These are phyloP conservation scores for Carex littledalei DNA, from an alignment of 176 grass and related monocot genomes.

Conservation along the genomic window DNA sequence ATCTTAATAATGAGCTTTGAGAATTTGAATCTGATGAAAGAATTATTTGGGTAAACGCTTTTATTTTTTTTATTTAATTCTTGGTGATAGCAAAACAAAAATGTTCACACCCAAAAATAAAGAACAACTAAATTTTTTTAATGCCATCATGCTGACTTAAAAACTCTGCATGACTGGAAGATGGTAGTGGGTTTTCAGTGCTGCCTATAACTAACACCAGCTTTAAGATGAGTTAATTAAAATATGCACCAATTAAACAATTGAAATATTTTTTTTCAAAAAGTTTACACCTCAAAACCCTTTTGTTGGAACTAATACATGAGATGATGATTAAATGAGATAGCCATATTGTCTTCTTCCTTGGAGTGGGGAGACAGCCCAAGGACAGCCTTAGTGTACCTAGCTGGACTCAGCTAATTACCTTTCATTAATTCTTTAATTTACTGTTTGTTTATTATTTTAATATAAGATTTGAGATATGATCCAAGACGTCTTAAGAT, in stretches of 20 bases:
- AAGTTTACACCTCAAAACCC: slow-evolving; percentile 10
- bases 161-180: neutral
- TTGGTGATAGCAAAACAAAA: neutral
- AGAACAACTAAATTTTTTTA: neutral
- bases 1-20: neutral
- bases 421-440: slow-evolving; percentile 14
- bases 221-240: neutral
- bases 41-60: too few relatives aligned
- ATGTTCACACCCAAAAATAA: neutral
- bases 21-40: neutral
- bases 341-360: slow-evolving; percentile 31
- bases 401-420: slow-evolving; percentile 37
- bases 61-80: neutral
- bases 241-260: neutral
- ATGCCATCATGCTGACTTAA: neutral
- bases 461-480: slow-evolving; percentile 10
- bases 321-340: slow-evolving; percentile 23
- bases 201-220: slow-evolving; percentile 1
- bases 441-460: slow-evolving; percentile 6
- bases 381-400: slow-evolving; percentile 46
- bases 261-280: slow-evolving; percentile 1
- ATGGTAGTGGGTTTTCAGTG: neutral
- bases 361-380: slow-evolving; percentile 23
- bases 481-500: neutral
- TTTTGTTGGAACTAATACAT: slow-evolving; percentile 22